These are phyloP conservation scores for Closterium sp. DNA, from an alignment of 139 green algal species.

Conservation along the genomic window DNA sequence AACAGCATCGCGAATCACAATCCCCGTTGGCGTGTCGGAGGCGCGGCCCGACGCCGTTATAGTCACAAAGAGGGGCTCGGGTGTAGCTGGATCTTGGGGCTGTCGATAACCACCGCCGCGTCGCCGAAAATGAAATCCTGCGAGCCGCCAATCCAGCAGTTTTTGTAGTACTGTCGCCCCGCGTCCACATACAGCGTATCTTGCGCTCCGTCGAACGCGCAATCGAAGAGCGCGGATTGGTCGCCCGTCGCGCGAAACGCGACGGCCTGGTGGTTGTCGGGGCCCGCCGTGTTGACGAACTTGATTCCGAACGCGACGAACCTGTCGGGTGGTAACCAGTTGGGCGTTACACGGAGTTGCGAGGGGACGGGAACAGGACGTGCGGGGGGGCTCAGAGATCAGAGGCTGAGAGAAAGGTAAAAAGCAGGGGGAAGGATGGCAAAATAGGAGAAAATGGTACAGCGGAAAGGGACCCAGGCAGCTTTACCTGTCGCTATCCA, in stretches of 20 bases:
- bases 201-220: neutral
- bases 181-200: conserved; percentile 14
- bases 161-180: conserved; percentile 12
- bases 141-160: conserved; percentile 14
- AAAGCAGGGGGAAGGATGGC: neutral
- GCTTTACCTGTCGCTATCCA: neutral
- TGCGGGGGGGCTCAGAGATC: neutral
- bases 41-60: conserved; percentile 1
- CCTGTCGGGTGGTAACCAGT: neutral
- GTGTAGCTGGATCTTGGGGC: neutral
- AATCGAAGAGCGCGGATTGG: neutral
- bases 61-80: neutral
- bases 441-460: neutral
- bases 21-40: neutral
- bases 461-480: neutral
- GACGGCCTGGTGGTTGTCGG: neutral
- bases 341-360: neutral
- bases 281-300: neutral
- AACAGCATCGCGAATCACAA: neutral
- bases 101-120: neutral
- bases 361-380: too few species aligned
- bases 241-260: neutral
- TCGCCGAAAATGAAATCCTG: conserved; percentile 33
- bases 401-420: neutral
- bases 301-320: neutral